These are phyloP conservation scores for Shiraia bambusicola DNA, from an alignment of 2,329 filamentous ascomycete genomes.

Conservation along the genomic window DNA sequence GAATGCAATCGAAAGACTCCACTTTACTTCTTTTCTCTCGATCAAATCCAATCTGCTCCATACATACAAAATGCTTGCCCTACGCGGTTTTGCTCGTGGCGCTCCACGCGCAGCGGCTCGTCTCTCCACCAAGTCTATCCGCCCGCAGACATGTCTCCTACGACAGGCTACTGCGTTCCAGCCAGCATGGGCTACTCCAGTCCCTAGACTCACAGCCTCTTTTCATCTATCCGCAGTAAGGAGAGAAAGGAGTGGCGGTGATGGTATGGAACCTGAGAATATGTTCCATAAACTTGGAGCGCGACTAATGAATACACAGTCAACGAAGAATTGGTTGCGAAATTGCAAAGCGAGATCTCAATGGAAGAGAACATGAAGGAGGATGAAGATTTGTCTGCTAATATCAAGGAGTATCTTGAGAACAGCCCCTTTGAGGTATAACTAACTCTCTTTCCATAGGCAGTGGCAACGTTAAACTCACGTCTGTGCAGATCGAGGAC, in stretches of 20 bases:
- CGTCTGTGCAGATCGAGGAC: slow-evolving; percentile 61
- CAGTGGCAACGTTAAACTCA: slow-evolving; percentile 1
- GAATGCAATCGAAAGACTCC: not conserved
- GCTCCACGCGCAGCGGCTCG: slow-evolving; percentile 48
- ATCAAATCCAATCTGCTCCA: slow-evolving; percentile 1
- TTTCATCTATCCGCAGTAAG: slow-evolving; percentile 48
- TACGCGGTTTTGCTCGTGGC: slow-evolving; percentile 49
- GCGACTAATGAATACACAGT: slow-evolving; percentile 24
- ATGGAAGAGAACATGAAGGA: slow-evolving; percentile 80
- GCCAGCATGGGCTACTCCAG: slow-evolving; percentile 35
- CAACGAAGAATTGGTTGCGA: slow-evolving; percentile 79
- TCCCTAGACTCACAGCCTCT: slow-evolving; percentile 38
- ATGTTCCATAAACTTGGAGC: no score
- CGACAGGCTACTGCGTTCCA: slow-evolving; percentile 38
- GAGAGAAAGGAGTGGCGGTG: slow-evolving; percentile 39
- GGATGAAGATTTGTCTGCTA: slow-evolving; percentile 69
- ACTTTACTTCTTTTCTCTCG: slow-evolving; percentile 3
- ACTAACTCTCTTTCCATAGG: not conserved
- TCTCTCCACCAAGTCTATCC: slow-evolving; percentile 42
- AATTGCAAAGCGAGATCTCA: slow-evolving; percentile 63
- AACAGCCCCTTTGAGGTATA: slow-evolving; percentile 77
- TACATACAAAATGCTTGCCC: slow-evolving; percentile 46
- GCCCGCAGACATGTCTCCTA: slow-evolving; percentile 39
- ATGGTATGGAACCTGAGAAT: slow-evolving; percentile 6
- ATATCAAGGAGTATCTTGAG: slow-evolving; percentile 84